A percentile compares a stretch with the other conserved stretches of the same genome.
Evolutionary conservation across 1,284 basidiomycete species (phyloP).

Genomic region (Ganoderma lingzhi): DNA sequence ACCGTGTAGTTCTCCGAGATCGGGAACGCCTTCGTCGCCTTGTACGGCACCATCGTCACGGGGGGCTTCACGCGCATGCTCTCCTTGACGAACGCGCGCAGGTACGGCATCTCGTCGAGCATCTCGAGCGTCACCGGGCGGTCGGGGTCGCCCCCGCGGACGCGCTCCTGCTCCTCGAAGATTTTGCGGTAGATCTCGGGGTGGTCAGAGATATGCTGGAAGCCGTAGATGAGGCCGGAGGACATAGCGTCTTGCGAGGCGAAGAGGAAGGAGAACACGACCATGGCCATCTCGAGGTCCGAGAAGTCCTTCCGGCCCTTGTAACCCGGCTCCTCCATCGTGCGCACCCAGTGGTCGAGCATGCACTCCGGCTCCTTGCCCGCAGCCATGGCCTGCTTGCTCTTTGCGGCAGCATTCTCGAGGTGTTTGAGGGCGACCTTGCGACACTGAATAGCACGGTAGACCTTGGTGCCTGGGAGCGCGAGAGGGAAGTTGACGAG

Average conservation of each 20-base stretch:
- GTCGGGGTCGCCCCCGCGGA: constrained; percentile 84
- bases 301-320: constrained; percentile 90
- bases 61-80: constrained; percentile 91
- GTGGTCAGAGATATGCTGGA: constrained; percentile 96
- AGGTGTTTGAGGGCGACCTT: constrained; percentile 91
- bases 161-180: constrained; percentile 88
- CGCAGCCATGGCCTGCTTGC: constrained; percentile 86
- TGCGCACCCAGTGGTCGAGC: constrained; percentile 91
- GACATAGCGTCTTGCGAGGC: constrained; percentile 99
- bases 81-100: constrained; percentile 93
- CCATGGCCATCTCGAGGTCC: constrained; percentile 96
- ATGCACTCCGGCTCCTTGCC: constrained; percentile 90
- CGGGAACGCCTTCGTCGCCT: constrained; percentile 89
- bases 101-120: constrained; percentile 93
- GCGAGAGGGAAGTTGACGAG: constrained; percentile 99
- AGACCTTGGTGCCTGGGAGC: constrained; percentile 96
- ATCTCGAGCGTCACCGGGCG: constrained; percentile 89
- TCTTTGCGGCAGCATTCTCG: constrained; percentile 79
- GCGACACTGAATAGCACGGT: constrained; percentile 92
- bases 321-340: constrained; percentile 74
- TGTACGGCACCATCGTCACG: constrained; percentile 97
- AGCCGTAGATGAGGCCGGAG: constrained; percentile 90
- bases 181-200: constrained; percentile 92
- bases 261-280: constrained; percentile 96
- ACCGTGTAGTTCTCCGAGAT: constrained; percentile 92